These are phyloP conservation scores for Cyclotella kingstonii DNA, from an alignment of 108 stramenopile species.

Conservation along the genomic window DNA sequence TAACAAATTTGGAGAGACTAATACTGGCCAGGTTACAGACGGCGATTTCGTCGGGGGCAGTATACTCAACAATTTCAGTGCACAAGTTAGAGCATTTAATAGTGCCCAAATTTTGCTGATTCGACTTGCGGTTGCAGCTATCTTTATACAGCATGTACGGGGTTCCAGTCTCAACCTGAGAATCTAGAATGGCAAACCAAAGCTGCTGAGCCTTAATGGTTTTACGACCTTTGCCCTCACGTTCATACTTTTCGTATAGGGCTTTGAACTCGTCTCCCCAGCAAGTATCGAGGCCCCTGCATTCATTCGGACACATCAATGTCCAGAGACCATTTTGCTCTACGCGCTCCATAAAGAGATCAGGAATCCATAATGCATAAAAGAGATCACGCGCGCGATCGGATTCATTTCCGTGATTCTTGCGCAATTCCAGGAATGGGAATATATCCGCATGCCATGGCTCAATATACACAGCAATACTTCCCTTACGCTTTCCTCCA, in stretches of 20 bases:
- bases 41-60: constrained; percentile 96
- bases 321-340: constrained; percentile 91
- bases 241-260: constrained; percentile 95
- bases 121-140: constrained; percentile 96
- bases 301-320: constrained; percentile 93
- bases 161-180: constrained; percentile 99
- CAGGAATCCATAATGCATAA: constrained; percentile 98
- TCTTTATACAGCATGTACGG: constrained; percentile 99
- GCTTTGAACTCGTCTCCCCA: constrained; percentile 91
- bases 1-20: constrained; percentile 91
- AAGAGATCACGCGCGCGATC: constrained; percentile 97
- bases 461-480: constrained; percentile 98
- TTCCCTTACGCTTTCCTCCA: constrained; percentile 98
- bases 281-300: constrained; percentile 89
- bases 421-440: constrained; percentile 93
- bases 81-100: constrained; percentile 98
- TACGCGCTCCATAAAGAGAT: constrained; percentile 98
- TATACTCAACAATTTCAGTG: constrained; percentile 99
- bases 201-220: constrained; percentile 95
- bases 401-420: constrained; percentile 99
- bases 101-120: constrained; percentile 98
- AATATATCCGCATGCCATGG: constrained; percentile 99
- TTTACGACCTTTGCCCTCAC: constrained; percentile 87
- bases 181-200: constrained; percentile 97
- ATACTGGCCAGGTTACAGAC: constrained; percentile 99